Evolutionary conservation across 306 rosid species (phyloP), one percentile per base, ranked within the genome.

Genomic region (Pachyrhizus erosus): DNA sequence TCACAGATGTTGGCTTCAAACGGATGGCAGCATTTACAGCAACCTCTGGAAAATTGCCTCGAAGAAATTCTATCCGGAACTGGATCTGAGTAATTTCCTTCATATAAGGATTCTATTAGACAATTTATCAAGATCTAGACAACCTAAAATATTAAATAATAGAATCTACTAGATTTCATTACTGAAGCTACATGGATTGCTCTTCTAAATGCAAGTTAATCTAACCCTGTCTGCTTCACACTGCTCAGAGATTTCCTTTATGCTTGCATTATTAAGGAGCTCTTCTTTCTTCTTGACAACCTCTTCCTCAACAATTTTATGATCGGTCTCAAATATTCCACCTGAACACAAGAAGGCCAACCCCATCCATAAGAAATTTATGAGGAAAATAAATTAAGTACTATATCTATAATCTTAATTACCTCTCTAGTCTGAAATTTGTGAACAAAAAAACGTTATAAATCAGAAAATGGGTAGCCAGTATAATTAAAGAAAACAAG

Each of bases 1-100:
- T 82, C 57, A 90, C 83, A 83, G 90, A 86, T 49, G 93, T 91
- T 73, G 96, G 86, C 55, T 79, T 76, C 48, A 76, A 78, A 52
- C 15, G 70, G 57, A 1, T 48, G 31, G 86, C 89, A 57, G 84
- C 84, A 9, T 84, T 83, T 9, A 87, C 12, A 40, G 91, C 98
- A 69, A 78, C 86, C 77, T 84, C 91, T 9, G 86, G 84, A 33
- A 82, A 82, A 13, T 89, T 48, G 0, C 90, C 94, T 2, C 78
- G 85, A 45, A 84, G 78, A 61, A 90, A 89, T 81, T 75, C 88
- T 46, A 86, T 39, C 52, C 33, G 70, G 84, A 93, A 91, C 42
- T 60, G 68, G 66, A 90, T 82, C 92, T 92, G 92, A 75, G 58
- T 9, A 54, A 72, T 69, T 82, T 54, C 42, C 33, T 2, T 61